Conservation (phyloP, 2,329 filamentous ascomycete genomes). For the Botrytis fragariae region DNA sequence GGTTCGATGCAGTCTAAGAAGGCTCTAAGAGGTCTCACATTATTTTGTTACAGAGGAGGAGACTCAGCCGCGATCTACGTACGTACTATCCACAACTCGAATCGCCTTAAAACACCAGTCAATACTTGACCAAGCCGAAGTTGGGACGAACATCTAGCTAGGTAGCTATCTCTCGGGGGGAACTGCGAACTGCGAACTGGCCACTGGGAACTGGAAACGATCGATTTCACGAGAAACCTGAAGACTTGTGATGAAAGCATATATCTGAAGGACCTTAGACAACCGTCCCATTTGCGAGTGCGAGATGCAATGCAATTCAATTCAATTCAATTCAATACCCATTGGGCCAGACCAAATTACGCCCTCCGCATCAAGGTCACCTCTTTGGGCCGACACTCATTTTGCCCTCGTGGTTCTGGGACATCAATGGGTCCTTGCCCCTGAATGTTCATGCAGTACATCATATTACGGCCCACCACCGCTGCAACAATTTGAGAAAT, state of each 20-base stretch:
- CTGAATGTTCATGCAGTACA: background rate
- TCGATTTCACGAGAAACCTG: background rate
- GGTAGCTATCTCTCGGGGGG: too few species aligned
- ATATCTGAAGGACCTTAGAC: background rate
- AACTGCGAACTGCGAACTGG: background rate
- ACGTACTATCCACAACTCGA: background rate
- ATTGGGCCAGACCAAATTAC: constrained; percentile 16
- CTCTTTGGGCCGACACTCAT: constrained; percentile 7
- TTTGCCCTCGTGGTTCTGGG: constrained; percentile 18
- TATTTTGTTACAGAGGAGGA: constrained; percentile 2
- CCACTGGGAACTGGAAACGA: background rate
- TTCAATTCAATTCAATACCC: constrained; percentile 6
- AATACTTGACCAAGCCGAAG: background rate
- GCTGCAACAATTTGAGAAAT: background rate
- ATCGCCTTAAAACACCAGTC: background rate
- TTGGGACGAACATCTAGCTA: background rate
- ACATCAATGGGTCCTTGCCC: constrained; percentile 21
- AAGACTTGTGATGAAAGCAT: background rate
- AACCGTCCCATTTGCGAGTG: background rate
- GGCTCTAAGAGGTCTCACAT: background rate
- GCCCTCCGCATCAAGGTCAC: constrained; percentile 11
- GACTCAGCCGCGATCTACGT: constrained; percentile 8
- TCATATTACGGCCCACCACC: background rate
- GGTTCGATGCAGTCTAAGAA: background rate
- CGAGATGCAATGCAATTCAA: too few species aligned